Conservation (phyloP, 2,329 filamentous ascomycete species). For the Ophiostoma sp. region DNA sequence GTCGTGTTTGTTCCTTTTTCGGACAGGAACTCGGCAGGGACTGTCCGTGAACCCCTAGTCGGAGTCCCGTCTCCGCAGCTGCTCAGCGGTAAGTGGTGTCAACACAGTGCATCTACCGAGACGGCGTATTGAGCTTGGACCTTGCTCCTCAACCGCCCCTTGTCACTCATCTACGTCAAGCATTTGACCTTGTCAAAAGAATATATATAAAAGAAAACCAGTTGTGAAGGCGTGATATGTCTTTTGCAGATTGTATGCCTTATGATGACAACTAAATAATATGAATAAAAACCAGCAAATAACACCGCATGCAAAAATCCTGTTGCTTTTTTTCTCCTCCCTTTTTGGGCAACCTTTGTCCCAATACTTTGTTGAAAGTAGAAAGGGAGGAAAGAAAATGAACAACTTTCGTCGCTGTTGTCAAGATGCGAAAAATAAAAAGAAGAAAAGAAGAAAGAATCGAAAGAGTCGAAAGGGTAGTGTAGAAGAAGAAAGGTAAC, state of each 20-base stretch:
- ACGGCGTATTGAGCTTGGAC: not conserved
- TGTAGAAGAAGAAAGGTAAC: not conserved
- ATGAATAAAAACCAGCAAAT: not conserved
- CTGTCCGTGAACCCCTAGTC: not conserved
- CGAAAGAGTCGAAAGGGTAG: too few species aligned
- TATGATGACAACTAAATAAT: not conserved
- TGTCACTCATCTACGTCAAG: not conserved
- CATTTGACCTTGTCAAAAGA: not conserved
- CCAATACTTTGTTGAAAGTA: conserved; percentile 25
- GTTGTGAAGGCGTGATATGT: not conserved
- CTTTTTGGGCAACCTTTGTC: not conserved
- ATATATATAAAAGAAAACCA: not conserved
- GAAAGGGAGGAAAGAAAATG: not conserved
- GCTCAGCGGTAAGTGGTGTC: not conserved
- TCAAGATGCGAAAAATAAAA: conserved; percentile 4
- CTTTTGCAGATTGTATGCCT: not conserved
- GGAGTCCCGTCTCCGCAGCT: not conserved
- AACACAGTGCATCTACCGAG: conserved; percentile 7
- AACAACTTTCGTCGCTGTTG: conserved; percentile 18
- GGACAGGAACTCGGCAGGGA: not conserved
- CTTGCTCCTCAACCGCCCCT: not conserved
- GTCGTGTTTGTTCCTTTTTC: not conserved
- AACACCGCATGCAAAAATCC: conserved; percentile 12
- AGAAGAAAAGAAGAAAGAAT: conserved; percentile 11
- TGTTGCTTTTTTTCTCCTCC: not conserved